Conservation (phyloP, 1,139 yeast genomes). For the Debaryomycetaceae sp. region DNA sequence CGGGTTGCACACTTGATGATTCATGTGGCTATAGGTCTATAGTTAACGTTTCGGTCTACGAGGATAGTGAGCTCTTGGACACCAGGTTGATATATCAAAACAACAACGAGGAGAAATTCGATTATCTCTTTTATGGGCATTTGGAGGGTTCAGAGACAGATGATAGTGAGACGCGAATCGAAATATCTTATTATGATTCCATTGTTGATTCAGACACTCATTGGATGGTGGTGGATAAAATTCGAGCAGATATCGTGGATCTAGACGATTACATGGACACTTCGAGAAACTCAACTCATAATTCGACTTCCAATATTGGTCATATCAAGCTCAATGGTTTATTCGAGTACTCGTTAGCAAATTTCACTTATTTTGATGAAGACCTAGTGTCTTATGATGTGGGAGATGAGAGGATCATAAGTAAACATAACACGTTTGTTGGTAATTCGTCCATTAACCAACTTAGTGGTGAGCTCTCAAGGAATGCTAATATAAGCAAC, state of each 20-base stretch:
- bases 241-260: constrained; percentile 52
- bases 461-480: constrained; percentile 51
- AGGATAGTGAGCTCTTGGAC: constrained; percentile 43
- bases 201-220: constrained; percentile 25
- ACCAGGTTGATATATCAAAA: constrained; percentile 64
- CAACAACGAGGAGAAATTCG: constrained; percentile 77
- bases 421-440: constrained; percentile 39
- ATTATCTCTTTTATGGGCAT: constrained; percentile 68
- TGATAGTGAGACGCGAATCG: constrained; percentile 47
- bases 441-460: constrained; percentile 68
- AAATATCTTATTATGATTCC: constrained; percentile 36
- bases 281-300: constrained; percentile 24
- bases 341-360: constrained; percentile 74
- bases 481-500: constrained; percentile 39
- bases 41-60: constrained; percentile 69
- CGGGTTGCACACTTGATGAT: constrained; percentile 73
- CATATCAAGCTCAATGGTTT: constrained; percentile 57
- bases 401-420: constrained; percentile 25
- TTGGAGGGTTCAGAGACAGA: constrained; percentile 46
- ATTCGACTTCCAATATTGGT: constrained; percentile 10
- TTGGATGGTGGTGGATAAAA: constrained; percentile 71
- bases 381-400: constrained; percentile 22
- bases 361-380: constrained; percentile 53
- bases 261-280: constrained; percentile 42
- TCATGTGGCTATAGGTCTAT: constrained; percentile 72